Evolutionary conservation across 2,329 filamentous ascomycete genomes (phyloP).

Genomic region (Calonectria leucothoes): DNA sequence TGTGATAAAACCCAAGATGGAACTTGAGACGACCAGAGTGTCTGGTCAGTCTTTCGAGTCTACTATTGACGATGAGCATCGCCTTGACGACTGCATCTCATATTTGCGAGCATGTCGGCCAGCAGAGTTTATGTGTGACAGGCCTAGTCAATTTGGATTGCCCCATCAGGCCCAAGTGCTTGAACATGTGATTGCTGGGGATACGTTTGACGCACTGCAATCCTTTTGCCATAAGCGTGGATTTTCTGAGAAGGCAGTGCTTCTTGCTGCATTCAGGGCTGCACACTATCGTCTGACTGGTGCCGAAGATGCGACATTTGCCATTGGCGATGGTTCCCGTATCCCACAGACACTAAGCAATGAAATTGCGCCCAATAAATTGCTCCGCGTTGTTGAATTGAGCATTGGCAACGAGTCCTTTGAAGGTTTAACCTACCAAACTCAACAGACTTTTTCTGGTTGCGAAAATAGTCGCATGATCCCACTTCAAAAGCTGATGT

Average conservation of each 20-base stretch:
- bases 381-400: too few species aligned
- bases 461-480: too few species aligned
- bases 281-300: neutral
- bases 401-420: too few species aligned
- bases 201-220: neutral
- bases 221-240: neutral
- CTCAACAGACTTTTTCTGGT: too few species aligned
- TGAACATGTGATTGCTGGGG: neutral
- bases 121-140: neutral
- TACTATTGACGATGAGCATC: neutral
- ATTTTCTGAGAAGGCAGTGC: neutral
- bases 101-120: neutral
- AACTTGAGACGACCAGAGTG: neutral
- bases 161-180: neutral
- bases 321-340: too few species aligned
- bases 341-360: too few species aligned
- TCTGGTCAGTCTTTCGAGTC: neutral
- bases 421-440: too few species aligned
- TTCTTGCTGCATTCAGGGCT: neutral
- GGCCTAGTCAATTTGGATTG: neutral
- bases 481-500: too few species aligned
- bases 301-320: neutral
- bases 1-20: neutral
- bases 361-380: too few species aligned
- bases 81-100: neutral